Evolutionary conservation across 2,329 filamentous ascomycete genomes (phyloP).

Genomic region (Monilinia fructicola): DNA sequence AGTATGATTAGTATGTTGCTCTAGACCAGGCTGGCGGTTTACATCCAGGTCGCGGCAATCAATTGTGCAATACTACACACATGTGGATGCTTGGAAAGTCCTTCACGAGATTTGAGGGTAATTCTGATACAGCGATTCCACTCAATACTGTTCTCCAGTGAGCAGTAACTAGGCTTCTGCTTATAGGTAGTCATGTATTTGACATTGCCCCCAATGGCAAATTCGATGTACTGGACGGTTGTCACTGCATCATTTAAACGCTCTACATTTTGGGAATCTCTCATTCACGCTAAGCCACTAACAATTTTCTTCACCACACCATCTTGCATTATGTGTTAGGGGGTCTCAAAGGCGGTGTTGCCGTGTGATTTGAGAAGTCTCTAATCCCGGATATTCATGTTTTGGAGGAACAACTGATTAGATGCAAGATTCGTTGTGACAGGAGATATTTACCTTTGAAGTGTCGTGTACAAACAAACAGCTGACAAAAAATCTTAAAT

Average conservation of each 20-base stretch:
- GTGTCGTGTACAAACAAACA: background rate
- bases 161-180: background rate
- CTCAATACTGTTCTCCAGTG: background rate
- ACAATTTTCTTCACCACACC: background rate
- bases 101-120: background rate
- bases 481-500: background rate
- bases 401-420: background rate
- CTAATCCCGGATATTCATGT: background rate
- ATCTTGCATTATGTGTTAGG: background rate
- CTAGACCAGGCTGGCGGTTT: constrained; percentile 1
- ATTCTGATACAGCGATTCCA: background rate
- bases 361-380: background rate
- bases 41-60: background rate
- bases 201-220: background rate
- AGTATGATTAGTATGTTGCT: background rate
- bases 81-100: background rate
- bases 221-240: background rate
- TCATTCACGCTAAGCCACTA: background rate
- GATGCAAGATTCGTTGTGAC: background rate
- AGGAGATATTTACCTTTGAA: background rate
- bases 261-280: background rate
- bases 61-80: background rate
- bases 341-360: background rate
- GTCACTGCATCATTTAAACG: background rate
- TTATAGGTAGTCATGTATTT: background rate